These are phyloP conservation scores for Eucalyptus guilfoylei DNA, from an alignment of 345 rosid species.

Conservation along the genomic window DNA sequence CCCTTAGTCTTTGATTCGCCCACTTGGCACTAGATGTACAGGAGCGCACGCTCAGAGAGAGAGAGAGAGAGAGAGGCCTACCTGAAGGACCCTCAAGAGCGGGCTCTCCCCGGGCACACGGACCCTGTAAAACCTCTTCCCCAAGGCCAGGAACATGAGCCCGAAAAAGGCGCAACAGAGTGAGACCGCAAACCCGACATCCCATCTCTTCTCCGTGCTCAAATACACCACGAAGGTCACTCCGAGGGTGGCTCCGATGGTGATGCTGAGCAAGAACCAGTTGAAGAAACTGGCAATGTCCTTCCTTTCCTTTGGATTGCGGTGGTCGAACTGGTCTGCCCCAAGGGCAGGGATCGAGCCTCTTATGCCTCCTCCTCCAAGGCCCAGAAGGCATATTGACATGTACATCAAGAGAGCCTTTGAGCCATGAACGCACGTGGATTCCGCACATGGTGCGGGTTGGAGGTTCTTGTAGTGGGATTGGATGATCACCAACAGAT, in stretches of 20 bases:
- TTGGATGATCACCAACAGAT: conserved; percentile 7
- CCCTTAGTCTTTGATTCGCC: not conserved
- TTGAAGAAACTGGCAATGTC: conserved; percentile 16
- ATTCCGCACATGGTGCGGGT: conserved; percentile 3
- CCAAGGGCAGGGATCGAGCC: conserved; percentile 12
- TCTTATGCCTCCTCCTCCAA: conserved; percentile 18
- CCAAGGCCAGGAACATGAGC: not conserved
- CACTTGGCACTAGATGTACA: not conserved
- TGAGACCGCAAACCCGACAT: conserved; percentile 2
- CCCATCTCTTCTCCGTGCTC: conserved; percentile 5
- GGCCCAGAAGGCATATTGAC: conserved; percentile 3
- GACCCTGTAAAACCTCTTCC: conserved; percentile 8
- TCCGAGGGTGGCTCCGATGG: conserved; percentile 10
- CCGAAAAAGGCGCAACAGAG: conserved; percentile 5
- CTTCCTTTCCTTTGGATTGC: conserved; percentile 2
- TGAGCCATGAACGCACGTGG: conserved; percentile 4
- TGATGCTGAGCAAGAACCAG: conserved; percentile 14
- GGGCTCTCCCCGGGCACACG: conserved; percentile 17
- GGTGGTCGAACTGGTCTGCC: conserved; percentile 9
- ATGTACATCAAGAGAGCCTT: conserved; percentile 9
- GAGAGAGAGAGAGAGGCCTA: not conserved
- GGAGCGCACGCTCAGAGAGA: not conserved
- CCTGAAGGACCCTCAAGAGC: conserved; percentile 7
- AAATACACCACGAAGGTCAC: conserved; percentile 8
- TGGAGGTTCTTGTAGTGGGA: conserved; percentile 7